Base-by-base conservation (phyloP, 1,139 yeast species). In the Hyphopichia khmerensis region DNA sequence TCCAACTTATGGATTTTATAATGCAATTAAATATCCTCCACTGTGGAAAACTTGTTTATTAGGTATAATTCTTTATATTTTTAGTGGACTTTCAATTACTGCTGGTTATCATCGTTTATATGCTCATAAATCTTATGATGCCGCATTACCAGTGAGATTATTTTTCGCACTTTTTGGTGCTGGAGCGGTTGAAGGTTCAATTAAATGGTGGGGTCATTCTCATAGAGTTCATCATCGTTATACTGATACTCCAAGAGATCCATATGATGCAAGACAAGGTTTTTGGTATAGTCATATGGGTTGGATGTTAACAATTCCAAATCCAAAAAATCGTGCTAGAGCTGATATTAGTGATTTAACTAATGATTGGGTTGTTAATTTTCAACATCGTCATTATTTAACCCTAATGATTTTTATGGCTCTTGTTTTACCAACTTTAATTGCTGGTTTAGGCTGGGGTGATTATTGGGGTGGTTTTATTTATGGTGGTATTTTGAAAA, bases 121-220 rank as follows among this genome's bases (percentile, higher is more conserved):
- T 67, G 79, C 99, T 31, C 99, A 93, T 72, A 84, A 93, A 59
- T 75, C 97, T 18, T 93, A 87, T 67, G 79, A 79, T 45, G 97
- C 95, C 36, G 73, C 76, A 41, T 60, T 74, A 55, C 93, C 96
- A 7, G 77, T 89, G 39, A 78, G 86, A 52, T 51, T 88, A 37
- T 77, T 86, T 55, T 84, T 77, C 57, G 95, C 96, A 36, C 70
- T 89, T 38, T 86, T 87, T 52, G 99, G 99, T 45, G 95, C 96
- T 36, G 96, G 96, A 43, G 88, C 97, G 44, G 90, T 89, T 45
- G 96, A 93, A 70, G 99, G 99, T 52, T 90, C 97, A 40, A 85
- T 91, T 65, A 90, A 93, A 71, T 95, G 99, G 99, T 93, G 99
- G 99, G 84, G 95, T 42, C 96, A 93, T 64, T 86, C 95, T 43